Evolutionary conservation across 164 flowering plant genomes (phyloP).

Genomic region (Aristolochia californica): DNA sequence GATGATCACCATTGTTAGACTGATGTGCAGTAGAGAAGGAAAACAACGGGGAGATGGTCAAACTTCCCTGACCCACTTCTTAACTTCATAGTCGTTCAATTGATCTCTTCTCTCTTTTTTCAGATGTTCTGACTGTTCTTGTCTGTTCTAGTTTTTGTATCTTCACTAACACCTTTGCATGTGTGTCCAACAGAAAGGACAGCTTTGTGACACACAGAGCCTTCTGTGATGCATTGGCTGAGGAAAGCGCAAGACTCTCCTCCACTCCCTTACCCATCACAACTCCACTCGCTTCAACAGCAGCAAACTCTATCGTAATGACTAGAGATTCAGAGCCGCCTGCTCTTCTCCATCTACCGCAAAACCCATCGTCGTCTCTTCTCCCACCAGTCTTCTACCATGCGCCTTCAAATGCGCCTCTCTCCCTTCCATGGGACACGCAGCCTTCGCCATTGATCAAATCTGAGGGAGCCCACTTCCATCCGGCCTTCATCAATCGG

Average conservation of each 20-base stretch:
- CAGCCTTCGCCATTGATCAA: neutral
- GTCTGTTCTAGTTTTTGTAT: neutral
- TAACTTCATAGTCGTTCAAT: neutral
- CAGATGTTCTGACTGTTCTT: neutral
- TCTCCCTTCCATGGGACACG: neutral
- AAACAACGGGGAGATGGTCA: neutral
- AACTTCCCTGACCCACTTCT: neutral
- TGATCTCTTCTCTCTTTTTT: too few relatives aligned
- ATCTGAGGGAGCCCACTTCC: neutral
- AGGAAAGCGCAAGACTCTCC: constrained; percentile 66
- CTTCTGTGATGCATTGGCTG: constrained; percentile 76
- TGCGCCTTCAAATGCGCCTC: constrained; percentile 1
- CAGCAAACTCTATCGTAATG: too few relatives aligned
- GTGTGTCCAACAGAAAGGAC: constrained; percentile 40
- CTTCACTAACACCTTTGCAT: neutral
- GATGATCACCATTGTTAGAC: too few relatives aligned
- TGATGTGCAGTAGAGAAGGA: too few relatives aligned
- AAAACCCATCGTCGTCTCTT: too few relatives aligned
- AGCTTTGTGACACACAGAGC: constrained; percentile 82
- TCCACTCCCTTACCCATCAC: constrained; percentile 8
- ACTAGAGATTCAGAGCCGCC: too few relatives aligned
- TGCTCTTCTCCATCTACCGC: too few relatives aligned
- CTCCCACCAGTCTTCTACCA: constrained; percentile 15
- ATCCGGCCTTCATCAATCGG: neutral
- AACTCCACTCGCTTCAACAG: constrained; percentile 7